Percentiles rank a stretch among this genome's conserved stretches.
Conservation (phyloP, 306 rosid species). For the Vigna unguiculata region DNA sequence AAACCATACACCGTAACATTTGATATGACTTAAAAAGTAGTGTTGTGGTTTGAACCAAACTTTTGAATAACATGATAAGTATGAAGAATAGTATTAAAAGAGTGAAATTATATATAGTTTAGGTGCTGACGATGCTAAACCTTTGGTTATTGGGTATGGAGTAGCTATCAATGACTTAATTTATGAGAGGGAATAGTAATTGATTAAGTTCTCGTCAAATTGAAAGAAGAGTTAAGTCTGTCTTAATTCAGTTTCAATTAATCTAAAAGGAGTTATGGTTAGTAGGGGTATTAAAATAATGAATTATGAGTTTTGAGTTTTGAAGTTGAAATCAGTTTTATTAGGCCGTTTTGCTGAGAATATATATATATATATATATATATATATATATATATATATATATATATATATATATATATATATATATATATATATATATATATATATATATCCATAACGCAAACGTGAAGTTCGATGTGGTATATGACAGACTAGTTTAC, state of each 20-base stretch:
- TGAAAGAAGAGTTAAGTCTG: slow-evolving; percentile 2
- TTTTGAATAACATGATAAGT: not conserved
- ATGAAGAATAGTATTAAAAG: not conserved
- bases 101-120: not conserved
- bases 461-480: slow-evolving; percentile 16
- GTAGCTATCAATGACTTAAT: not conserved
- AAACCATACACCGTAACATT: not conserved
- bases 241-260: not conserved
- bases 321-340: not conserved
- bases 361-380: too few species aligned
- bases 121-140: not conserved
- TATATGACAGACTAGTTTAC: not conserved
- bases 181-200: not conserved
- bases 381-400: too few species aligned
- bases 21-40: not conserved
- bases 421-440: too few species aligned
- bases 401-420: too few species aligned
- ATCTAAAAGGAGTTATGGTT: not conserved
- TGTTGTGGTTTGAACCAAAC: not conserved
- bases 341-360: not conserved
- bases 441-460: not conserved
- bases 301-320: not conserved
- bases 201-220: not conserved
- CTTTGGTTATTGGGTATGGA: not conserved
- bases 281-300: not conserved